phyloP scores from a whole-genome alignment of 208 protist genomes.

The Novymonas esmeraldas region DNA sequence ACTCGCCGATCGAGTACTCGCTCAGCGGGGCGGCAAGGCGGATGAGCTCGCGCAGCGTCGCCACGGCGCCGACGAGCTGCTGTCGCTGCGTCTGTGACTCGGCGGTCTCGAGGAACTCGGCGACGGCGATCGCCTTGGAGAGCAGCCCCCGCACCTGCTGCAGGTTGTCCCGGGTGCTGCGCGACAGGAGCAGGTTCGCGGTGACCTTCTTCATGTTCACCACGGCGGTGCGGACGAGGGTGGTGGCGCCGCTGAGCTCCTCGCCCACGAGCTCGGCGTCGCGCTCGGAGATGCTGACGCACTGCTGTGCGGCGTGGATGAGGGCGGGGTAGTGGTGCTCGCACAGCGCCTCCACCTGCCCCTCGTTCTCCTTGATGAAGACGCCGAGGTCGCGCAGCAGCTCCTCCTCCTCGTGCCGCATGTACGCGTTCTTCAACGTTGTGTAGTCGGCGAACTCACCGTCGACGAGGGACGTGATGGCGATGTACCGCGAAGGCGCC shows the following conservation, averaged over 20 bases:
- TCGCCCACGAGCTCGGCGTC: conserved; percentile 85
- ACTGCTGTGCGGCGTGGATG: conserved; percentile 84
- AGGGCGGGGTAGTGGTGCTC: conserved; percentile 89
- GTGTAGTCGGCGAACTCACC: conserved; percentile 92
- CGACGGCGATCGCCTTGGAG: conserved; percentile 49
- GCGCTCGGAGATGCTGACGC: conserved; percentile 78
- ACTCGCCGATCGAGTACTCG: conserved; percentile 83
- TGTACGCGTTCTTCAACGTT: conserved; percentile 79
- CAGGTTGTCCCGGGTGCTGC: conserved; percentile 69
- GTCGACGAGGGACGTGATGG: conserved; percentile 85
- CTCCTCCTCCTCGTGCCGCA: conserved; percentile 77
- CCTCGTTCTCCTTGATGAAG: conserved; percentile 88
- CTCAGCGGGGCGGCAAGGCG: conserved; percentile 65
- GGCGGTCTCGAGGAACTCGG: conserved; percentile 84
- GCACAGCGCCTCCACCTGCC: conserved; percentile 85
- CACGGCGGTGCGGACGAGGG: conserved; percentile 69
- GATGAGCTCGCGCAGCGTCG: conserved; percentile 73
- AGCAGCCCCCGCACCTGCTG: conserved; percentile 60
- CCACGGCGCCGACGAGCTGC: conserved; percentile 79
- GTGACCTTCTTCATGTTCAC: conserved; percentile 80
- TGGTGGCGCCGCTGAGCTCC: conserved; percentile 81
- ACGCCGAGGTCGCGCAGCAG: conserved; percentile 70
- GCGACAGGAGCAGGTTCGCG: conserved; percentile 59
- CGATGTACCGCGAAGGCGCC: conserved; percentile 78
- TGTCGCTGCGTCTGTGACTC: conserved; percentile 69